phyloP scores from a whole-genome alignment of 2,329 filamentous ascomycete species.

The Sordariomycetes sp. region DNA sequence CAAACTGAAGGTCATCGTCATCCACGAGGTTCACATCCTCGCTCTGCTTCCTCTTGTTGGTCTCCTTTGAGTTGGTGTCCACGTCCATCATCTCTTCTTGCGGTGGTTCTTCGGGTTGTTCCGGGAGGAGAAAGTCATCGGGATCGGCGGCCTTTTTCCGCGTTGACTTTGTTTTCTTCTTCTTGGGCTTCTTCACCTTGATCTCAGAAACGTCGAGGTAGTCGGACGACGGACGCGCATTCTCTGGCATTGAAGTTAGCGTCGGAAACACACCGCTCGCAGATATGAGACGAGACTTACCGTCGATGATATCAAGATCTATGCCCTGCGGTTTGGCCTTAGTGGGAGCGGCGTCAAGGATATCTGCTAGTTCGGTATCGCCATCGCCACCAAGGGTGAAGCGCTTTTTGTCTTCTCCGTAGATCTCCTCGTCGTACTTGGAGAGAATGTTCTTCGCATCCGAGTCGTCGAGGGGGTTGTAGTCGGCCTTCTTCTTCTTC shows the following conservation, averaged over 20 bases:
- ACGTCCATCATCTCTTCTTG: conserved; percentile 57
- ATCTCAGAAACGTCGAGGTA: conserved; percentile 80
- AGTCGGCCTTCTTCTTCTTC: conserved; percentile 83
- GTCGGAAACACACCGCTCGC: background rate
- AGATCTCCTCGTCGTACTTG: conserved; percentile 93
- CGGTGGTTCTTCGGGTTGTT: conserved; percentile 11
- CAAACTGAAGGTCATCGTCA: conserved; percentile 85
- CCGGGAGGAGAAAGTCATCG: conserved; percentile 40
- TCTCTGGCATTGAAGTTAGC: background rate
- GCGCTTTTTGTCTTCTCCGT: conserved; percentile 76
- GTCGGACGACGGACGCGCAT: conserved; percentile 47
- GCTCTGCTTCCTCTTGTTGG: conserved; percentile 51
- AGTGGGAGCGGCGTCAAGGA: conserved; percentile 34
- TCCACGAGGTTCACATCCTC: conserved; percentile 67
- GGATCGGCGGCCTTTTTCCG: conserved; percentile 58
- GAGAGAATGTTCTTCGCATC: conserved; percentile 61
- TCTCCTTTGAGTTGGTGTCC: conserved; percentile 40
- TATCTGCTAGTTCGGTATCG: conserved; percentile 52
- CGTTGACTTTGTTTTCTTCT: conserved; percentile 74
- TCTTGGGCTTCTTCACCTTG: conserved; percentile 92
- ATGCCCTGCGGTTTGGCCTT: conserved; percentile 56
- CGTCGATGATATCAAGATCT: conserved; percentile 36
- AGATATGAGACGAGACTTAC: background rate
- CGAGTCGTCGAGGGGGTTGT: conserved; percentile 70
- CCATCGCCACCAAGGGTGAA: conserved; percentile 81